phyloP scores from a whole-genome alignment of 2,329 filamentous ascomycete species.

The Rhinocladiella similis region DNA sequence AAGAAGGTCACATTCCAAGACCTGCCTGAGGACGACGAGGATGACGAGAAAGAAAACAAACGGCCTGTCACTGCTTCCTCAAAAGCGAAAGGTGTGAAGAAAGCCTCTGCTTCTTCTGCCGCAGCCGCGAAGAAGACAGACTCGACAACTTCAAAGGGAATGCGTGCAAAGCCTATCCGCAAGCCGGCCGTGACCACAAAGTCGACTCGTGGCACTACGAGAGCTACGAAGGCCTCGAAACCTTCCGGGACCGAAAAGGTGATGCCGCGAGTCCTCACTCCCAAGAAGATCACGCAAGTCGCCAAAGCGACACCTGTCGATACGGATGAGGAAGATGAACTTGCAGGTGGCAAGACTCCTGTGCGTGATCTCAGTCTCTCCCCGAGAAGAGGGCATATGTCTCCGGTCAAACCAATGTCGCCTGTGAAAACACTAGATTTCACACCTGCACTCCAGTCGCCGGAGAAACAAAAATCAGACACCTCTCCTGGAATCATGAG shows the following conservation, averaged over 20 bases:
- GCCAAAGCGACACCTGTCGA: conserved; percentile 41
- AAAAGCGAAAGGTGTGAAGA: conserved; percentile 27
- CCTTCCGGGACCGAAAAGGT: conserved; percentile 31
- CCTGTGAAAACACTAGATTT: conserved; percentile 43
- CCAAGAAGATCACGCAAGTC: conserved; percentile 50
- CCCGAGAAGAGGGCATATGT: conserved; percentile 37
- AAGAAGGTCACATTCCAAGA: conserved; percentile 52
- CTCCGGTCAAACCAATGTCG: conserved; percentile 31
- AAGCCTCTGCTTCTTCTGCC: conserved; percentile 28
- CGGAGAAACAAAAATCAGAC: conserved; percentile 37
- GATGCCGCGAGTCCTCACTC: conserved; percentile 39
- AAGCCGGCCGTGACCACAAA: conserved; percentile 38
- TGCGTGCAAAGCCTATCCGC: conserved; percentile 49
- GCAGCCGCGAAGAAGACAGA: conserved; percentile 28
- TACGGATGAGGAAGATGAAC: conserved; percentile 40
- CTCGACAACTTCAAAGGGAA: conserved; percentile 35
- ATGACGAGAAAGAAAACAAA: conserved; percentile 44
- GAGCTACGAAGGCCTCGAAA: conserved; percentile 17
- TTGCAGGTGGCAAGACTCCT: conserved; percentile 39
- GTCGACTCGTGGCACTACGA: conserved; percentile 30
- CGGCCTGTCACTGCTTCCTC: conserved; percentile 29
- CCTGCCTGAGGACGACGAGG: conserved; percentile 35
- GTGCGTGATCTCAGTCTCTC: conserved; percentile 34
- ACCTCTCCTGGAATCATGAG: conserved; percentile 42
- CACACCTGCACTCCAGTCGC: conserved; percentile 25